Percentiles rank a stretch among this genome's conserved stretches.
Conservation (phyloP, 176 grass and related monocot species). For the Eragrostis curvula region DNA sequence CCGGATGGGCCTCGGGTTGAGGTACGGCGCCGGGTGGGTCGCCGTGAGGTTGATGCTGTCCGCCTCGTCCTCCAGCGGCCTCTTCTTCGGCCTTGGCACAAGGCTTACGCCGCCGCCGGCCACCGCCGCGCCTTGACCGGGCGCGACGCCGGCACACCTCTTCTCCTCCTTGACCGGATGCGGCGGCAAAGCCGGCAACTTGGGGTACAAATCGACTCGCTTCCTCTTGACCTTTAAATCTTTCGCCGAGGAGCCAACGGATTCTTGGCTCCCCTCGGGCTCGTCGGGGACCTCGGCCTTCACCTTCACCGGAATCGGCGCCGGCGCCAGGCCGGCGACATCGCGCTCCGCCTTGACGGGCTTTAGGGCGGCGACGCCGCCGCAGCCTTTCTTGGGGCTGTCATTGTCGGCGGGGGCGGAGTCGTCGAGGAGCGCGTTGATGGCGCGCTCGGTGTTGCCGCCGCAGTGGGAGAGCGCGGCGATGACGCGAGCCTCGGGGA, state of each 20-base stretch:
- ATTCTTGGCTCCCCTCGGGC: background rate
- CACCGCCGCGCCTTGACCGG: background rate
- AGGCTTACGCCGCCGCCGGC: constrained; percentile 35
- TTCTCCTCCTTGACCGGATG: constrained; percentile 11
- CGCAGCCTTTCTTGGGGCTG: background rate
- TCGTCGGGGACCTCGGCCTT: constrained; percentile 30
- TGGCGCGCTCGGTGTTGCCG: constrained; percentile 59
- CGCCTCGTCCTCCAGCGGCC: constrained; percentile 14
- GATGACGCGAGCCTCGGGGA: constrained; percentile 41
- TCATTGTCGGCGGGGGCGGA: background rate
- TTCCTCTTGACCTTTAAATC: background rate
- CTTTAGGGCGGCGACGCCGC: background rate
- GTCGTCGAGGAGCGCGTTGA: constrained; percentile 74
- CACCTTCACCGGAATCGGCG: background rate
- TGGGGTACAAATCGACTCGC: background rate
- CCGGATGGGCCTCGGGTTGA: constrained; percentile 75
- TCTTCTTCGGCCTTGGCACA: constrained; percentile 43
- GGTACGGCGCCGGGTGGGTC: constrained; percentile 59
- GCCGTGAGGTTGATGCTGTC: constrained; percentile 37
- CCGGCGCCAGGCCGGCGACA: constrained; percentile 8
- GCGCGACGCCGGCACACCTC: too few relatives aligned
- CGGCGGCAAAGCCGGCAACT: background rate
- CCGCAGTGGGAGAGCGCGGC: constrained; percentile 61
- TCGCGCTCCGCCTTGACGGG: constrained; percentile 43
- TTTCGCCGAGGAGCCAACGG: background rate